Percentiles rank a stretch among this genome's conserved stretches.
Evolutionary conservation across 164 flowering plant species (phyloP).

Genomic region (Kingdonia uniflora): DNA sequence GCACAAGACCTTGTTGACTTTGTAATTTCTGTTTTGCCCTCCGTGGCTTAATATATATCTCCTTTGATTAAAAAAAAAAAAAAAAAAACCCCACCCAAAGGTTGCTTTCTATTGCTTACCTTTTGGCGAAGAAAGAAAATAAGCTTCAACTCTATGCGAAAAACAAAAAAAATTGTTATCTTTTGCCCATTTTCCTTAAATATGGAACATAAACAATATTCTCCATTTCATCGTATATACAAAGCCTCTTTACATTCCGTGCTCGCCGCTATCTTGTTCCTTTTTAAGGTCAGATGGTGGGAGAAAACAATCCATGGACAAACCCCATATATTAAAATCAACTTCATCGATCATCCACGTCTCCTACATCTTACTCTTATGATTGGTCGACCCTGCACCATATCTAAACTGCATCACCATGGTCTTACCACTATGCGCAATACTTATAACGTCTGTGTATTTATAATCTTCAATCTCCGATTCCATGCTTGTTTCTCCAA

Average conservation of each 20-base stretch:
- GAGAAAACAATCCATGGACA: slow-evolving; percentile 53
- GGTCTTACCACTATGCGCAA: slow-evolving; percentile 76
- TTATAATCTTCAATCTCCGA: slow-evolving; percentile 53
- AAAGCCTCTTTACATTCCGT: slow-evolving; percentile 15
- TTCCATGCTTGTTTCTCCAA: slow-evolving; percentile 77
- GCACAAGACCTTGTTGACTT: too few relatives aligned
- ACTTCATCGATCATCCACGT: slow-evolving; percentile 63
- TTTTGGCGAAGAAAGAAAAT: too few relatives aligned
- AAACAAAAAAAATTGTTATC: too few relatives aligned
- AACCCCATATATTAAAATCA: slow-evolving; percentile 53
- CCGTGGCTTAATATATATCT: too few relatives aligned
- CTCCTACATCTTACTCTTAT: slow-evolving; percentile 63
- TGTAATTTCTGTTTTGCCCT: too few relatives aligned
- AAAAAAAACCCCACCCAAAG: too few relatives aligned
- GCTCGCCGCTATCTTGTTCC: slow-evolving; percentile 16
- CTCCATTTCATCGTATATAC: too few relatives aligned
- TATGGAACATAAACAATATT: too few relatives aligned
- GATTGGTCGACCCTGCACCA: slow-evolving; percentile 36
- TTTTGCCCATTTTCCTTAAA: too few relatives aligned
- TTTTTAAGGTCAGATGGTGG: slow-evolving; percentile 56
- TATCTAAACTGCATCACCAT: slow-evolving; percentile 43
- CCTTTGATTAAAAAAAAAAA: too few relatives aligned
- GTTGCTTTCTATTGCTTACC: too few relatives aligned
- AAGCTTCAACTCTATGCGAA: too few relatives aligned
- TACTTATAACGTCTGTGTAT: slow-evolving; percentile 52